Base-by-base conservation (phyloP, 1,284 basidiomycete genomes). In the Tilletia walkeri region DNA sequence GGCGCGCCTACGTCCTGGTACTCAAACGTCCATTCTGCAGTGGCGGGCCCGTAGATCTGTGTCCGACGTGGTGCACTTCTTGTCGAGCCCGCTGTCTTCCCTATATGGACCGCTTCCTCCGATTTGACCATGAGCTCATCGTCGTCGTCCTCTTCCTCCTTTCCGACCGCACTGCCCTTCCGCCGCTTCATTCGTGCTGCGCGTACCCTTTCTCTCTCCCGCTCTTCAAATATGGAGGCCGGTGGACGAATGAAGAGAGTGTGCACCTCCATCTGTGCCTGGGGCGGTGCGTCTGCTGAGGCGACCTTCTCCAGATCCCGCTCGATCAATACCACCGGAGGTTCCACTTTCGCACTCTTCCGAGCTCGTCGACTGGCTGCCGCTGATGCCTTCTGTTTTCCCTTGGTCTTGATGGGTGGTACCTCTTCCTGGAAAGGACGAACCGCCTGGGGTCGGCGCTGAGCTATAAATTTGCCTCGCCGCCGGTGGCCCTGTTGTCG, bases 221-320 rank as follows among this genome's bases (percentile, higher is more conserved):
- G 59, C n/a, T 63, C 34, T 20, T 63, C 59, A 12, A 39, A 63
- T 10, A 63, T 18, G 36, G 59, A 63, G 30, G 59, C 59, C 9
- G 59, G 59, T 63, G 59, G 59, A 16, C 59, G 59, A 14, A 63
- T 38, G n/a, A 63, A 63, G 6, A 63, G 59, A 14, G 59, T 63
- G 38, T 63, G 59, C 4, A 63, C 59, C 38, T 63, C 59, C 36
- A 63, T 38, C 16, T 63, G 36, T 39, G 59, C 59, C 9, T 38
- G 59, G 4, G 59, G 59, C 36, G 59, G 59, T 20, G 30, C 59
- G n/a, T 63, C 59, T 10, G 59, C 59, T 10, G 30, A 20, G 6
- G 36, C 18, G 6, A 63, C 59, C 36, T 9, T 38, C 36, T 63
- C 36, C 36, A 63, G 36, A 34, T 63, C 38, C 12, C 59, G 30